Base-by-base conservation (phyloP, 768 basidiomycete species). In the Pisolithus albus region DNA sequence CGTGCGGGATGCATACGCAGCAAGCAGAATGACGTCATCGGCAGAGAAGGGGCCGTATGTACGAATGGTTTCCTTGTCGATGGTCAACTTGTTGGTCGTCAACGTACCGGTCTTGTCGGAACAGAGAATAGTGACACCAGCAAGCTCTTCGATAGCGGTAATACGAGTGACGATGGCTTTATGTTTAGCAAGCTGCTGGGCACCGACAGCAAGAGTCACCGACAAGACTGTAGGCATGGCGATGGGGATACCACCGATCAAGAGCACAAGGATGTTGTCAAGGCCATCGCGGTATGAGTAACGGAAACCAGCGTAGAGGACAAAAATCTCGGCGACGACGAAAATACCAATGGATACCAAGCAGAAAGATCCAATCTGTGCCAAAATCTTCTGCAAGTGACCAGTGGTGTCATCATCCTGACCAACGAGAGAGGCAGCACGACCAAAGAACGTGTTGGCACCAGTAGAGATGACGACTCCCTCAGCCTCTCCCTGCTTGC, bases 91-190 rank as follows among this genome's bases (percentile, higher is more conserved):
- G 83, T 98, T 97, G 77, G 95, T 98, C 59, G 95, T 98, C 52
- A 96, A 80, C 40, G 93, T 96, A 69, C 93, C 92, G 23, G 93
- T 96, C 82, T 98, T 98, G 79, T 98, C 95, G 46, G 95, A 97
- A 76, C 94, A 97, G 51, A 98, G 79, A 64, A 98, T 97, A 60
- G 95, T 98, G 62, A 98, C 94, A 71, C 94, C 95, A 38, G 95
- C 95, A 60, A 98, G 78, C 70, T 97, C 94, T 70, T 98, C 95
- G 52, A 98, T 98, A 58, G 95, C 95, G 19, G 95, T 98, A 75
- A 98, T 98, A 78, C 94, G 94, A 50, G 95, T 98, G 70, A 98
- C 95, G 59, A 96, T 97, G 58, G 95, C 95, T 80, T 98, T 96
- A 82, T 97, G 91, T 78, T 94, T 94, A 63, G 95, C 94, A 59